These are phyloP conservation scores for Trametes polyzona DNA, from an alignment of 1,284 basidiomycete genomes.

Conservation along the genomic window DNA sequence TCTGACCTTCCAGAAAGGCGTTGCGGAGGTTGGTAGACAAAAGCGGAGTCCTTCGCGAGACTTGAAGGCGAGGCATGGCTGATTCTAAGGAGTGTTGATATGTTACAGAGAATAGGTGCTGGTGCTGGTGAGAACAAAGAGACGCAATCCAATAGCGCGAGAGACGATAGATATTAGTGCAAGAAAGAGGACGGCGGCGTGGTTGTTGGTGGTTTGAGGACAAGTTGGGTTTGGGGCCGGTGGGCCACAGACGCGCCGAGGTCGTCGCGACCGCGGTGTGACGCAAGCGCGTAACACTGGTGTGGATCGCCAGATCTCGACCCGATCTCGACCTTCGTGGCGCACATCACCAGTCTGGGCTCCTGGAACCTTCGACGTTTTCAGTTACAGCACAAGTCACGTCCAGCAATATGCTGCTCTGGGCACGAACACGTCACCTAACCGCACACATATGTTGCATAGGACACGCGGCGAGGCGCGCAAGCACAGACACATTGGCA, in stretches of 20 bases:
- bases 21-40: constrained; percentile 13
- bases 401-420: no score
- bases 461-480: no score
- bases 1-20: constrained; percentile 16
- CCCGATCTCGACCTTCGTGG: neutral
- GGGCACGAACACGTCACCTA: no score
- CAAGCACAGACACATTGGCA: no score
- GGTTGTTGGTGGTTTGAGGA: constrained; percentile 5
- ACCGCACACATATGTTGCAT: no score
- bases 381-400: no score
- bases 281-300: constrained; percentile 7
- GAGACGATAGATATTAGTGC: neutral
- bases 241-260: constrained; percentile 5
- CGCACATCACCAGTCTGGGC: no score
- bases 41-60: constrained; percentile 10
- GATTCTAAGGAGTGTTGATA: neutral
- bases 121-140: neutral
- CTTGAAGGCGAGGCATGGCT: constrained; percentile 23
- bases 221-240: constrained; percentile 18
- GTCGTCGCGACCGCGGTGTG: constrained; percentile 5
- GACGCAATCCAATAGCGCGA: neutral
- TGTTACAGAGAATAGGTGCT: neutral
- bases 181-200: neutral
- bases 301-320: no score
- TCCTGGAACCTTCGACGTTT: no score